Conservation (phyloP, 1,139 yeast species). For the Diutina mesorugosa region DNA sequence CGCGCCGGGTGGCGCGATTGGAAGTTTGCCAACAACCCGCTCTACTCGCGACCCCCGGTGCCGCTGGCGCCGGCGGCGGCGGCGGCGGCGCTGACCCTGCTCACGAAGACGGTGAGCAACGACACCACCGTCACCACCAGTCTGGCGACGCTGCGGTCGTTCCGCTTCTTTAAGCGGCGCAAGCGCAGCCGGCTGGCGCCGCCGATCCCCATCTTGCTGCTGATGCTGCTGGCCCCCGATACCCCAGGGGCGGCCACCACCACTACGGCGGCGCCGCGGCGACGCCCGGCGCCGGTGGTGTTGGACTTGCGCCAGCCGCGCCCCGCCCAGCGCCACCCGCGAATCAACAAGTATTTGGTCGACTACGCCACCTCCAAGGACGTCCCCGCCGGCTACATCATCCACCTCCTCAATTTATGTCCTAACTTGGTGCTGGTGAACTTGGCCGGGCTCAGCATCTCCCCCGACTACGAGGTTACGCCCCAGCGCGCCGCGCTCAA, state of each 20-base stretch:
- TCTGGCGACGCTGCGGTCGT: neutral
- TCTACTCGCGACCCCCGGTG: constrained; percentile 28
- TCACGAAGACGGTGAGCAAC: constrained; percentile 7
- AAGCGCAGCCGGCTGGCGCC: constrained; percentile 1
- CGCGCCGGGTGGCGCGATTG: constrained; percentile 85
- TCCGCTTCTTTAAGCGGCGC: neutral
- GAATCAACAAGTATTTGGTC: constrained; percentile 40
- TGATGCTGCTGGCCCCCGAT: neutral
- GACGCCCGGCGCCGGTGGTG: neutral
- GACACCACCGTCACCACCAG: neutral
- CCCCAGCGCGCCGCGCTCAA: neutral
- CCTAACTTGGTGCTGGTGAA: constrained; percentile 38
- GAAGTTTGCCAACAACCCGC: constrained; percentile 62
- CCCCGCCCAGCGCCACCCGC: constrained; percentile 33
- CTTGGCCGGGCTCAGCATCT: constrained; percentile 41
- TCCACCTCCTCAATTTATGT: constrained; percentile 49
- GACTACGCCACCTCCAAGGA: constrained; percentile 51
- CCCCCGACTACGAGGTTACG: constrained; percentile 34
- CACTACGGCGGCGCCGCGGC: neutral
- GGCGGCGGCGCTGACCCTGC: neutral
- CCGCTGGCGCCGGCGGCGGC: neutral
- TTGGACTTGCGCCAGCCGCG: neutral
- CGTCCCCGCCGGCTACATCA: constrained; percentile 53
- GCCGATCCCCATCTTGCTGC: neutral
- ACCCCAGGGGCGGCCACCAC: neutral